Evolutionary conservation across 768 basidiomycete species (phyloP).

Genomic region (Hypsizygus marmoreus): DNA sequence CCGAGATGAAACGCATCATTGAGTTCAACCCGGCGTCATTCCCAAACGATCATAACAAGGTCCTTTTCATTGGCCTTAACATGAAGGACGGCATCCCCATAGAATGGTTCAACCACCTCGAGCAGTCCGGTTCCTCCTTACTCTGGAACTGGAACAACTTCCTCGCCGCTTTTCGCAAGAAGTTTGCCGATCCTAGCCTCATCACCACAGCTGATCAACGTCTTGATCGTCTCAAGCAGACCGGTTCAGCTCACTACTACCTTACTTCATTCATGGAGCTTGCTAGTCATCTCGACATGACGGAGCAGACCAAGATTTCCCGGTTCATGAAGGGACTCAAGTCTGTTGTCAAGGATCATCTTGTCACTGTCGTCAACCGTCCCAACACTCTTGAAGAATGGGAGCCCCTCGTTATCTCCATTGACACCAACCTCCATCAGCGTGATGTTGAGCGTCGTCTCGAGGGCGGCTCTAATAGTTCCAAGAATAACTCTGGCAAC

Average conservation of each 20-base stretch:
- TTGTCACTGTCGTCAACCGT: conserved; percentile 17
- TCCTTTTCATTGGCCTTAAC: conserved; percentile 27
- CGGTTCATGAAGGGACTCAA: conserved; percentile 32
- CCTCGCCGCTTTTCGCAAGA: conserved; percentile 23
- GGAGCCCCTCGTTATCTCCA: conserved; percentile 18
- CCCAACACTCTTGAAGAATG: conserved; percentile 21
- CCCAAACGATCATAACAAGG: conserved; percentile 25
- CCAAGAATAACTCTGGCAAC: neutral
- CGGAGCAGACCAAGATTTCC: conserved; percentile 33
- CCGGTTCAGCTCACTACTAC: conserved; percentile 28
- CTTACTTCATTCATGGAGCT: conserved; percentile 28
- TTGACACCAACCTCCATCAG: conserved; percentile 27
- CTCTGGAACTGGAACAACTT: conserved; percentile 28
- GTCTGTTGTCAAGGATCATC: conserved; percentile 23
- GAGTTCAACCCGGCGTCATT: conserved; percentile 23
- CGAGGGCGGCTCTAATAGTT: conserved; percentile 2
- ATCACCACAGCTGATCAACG: conserved; percentile 26
- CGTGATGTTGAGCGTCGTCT: conserved; percentile 15
- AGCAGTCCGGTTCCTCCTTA: conserved; percentile 16
- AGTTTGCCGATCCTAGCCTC: conserved; percentile 29
- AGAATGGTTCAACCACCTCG: conserved; percentile 31
- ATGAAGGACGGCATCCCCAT: conserved; percentile 31
- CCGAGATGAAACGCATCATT: conserved; percentile 26
- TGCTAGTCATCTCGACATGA: conserved; percentile 26
- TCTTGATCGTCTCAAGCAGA: conserved; percentile 31